phyloP scores from a whole-genome alignment of 2,329 filamentous ascomycete genomes.

The Sporothrix brunneoviolacea region DNA sequence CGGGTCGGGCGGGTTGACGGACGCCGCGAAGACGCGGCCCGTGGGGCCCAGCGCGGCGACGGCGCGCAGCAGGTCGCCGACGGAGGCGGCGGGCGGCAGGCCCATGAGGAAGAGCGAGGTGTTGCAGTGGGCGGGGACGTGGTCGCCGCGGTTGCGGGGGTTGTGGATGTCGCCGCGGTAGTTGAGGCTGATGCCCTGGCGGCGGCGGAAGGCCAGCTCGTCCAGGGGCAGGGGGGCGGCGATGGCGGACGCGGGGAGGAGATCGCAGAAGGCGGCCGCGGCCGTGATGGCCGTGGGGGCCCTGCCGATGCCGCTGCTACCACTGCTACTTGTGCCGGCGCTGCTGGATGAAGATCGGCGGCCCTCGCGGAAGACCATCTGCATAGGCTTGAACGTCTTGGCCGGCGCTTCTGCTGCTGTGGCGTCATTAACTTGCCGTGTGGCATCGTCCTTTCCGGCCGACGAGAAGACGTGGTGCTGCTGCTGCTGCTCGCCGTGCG shows the following conservation, averaged over 20 bases:
- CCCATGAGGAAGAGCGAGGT: slow-evolving; percentile 17
- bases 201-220: slow-evolving; percentile 13
- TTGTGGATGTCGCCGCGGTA: slow-evolving; percentile 18
- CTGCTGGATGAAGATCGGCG: slow-evolving; percentile 10
- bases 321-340: slow-evolving; percentile 9
- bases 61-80: slow-evolving; percentile 15
- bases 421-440: background rate
- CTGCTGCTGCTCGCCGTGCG: background rate
- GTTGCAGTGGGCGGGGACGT: slow-evolving; percentile 15
- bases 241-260: too few species aligned
- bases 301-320: slow-evolving; percentile 1
- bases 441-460: background rate
- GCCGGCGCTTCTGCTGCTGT: background rate
- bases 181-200: slow-evolving; percentile 17
- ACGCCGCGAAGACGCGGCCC: slow-evolving; percentile 15
- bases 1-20: slow-evolving; percentile 16
- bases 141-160: slow-evolving; percentile 17
- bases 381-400: slow-evolving; percentile 16
- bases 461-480: background rate
- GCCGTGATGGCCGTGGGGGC: background rate
- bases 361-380: slow-evolving; percentile 15
- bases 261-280: background rate
- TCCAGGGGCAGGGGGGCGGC: slow-evolving; percentile 1
- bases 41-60: slow-evolving; percentile 14
- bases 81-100: slow-evolving; percentile 10